phyloP scores from a whole-genome alignment of 75 land plant species.

The Larix kaempferi region DNA sequence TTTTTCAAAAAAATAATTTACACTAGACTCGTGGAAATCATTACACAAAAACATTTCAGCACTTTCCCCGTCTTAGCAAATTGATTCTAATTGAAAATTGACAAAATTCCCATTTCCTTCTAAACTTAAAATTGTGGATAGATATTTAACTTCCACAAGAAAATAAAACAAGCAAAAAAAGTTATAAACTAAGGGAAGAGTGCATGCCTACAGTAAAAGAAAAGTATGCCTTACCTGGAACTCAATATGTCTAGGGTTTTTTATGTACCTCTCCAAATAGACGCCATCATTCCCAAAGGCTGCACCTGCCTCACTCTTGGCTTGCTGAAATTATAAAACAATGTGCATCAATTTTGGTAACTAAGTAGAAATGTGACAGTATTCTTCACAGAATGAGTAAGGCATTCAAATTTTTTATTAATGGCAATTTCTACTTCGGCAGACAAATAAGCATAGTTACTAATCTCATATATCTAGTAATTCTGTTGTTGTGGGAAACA shows the following conservation, averaged over 20 bases:
- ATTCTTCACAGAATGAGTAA: background rate
- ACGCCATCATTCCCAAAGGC: slow-evolving; percentile 99
- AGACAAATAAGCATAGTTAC: background rate
- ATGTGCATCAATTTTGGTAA: background rate
- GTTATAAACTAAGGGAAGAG: background rate
- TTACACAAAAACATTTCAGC: background rate
- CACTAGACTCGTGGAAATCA: background rate
- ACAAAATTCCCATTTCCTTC: background rate
- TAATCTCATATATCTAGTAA: background rate
- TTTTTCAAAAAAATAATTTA: background rate
- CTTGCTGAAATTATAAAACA: slow-evolving; percentile 64
- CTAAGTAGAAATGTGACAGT: background rate
- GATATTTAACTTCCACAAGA: slow-evolving; percentile 1
- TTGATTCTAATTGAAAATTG: background rate
- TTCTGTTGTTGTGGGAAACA: background rate
- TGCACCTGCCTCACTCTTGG: slow-evolving; percentile 95
- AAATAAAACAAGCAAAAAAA: background rate
- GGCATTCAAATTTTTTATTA: background rate
- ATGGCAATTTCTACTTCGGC: background rate
- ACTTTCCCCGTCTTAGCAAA: background rate
- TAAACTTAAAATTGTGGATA: background rate
- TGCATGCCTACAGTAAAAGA: slow-evolving; percentile 2
- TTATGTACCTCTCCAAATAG: slow-evolving; percentile 85
- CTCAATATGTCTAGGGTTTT: slow-evolving; percentile 96
- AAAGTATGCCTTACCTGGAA: slow-evolving; percentile 60